These are phyloP conservation scores for Gossypium bickii DNA, from an alignment of 345 rosid genomes.

Conservation along the genomic window DNA sequence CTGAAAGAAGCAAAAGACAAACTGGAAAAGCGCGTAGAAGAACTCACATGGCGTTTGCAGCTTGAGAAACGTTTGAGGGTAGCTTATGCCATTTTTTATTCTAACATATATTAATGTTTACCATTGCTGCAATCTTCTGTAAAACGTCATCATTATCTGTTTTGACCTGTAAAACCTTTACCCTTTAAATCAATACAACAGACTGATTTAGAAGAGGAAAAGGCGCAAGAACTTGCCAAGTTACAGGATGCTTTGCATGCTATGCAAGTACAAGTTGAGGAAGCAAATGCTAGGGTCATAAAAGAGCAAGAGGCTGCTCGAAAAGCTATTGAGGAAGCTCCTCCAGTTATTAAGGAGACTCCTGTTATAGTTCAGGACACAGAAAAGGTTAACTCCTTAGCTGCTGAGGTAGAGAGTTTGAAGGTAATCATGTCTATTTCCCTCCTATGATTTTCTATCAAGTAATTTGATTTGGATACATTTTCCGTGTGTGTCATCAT, in stretches of 20 bases:
- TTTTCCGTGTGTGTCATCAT: not conserved
- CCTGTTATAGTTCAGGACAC: constrained; percentile 93
- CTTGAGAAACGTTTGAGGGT: constrained; percentile 96
- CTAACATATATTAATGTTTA: not conserved
- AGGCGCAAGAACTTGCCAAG: constrained; percentile 83
- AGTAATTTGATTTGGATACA: constrained; percentile 2
- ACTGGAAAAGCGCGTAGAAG: constrained; percentile 97
- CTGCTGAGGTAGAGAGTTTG: constrained; percentile 71
- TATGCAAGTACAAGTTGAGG: constrained; percentile 79
- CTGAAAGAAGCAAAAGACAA: constrained; percentile 99
- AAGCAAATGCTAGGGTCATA: constrained; percentile 69
- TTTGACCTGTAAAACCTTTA: not conserved
- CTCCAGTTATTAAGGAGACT: constrained; percentile 91
- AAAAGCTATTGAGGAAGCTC: constrained; percentile 96
- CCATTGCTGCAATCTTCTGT: constrained; percentile 4
- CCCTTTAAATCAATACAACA: constrained; percentile 24
- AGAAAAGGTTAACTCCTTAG: constrained; percentile 64
- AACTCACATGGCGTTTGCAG: constrained; percentile 95
- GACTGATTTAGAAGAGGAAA: constrained; percentile 96
- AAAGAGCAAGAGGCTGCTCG: constrained; percentile 86
- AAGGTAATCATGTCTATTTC: constrained; percentile 42
- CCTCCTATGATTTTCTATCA: not conserved
- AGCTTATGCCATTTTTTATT: constrained; percentile 24
- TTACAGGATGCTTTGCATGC: constrained; percentile 74
- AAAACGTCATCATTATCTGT: not conserved